Base-by-base conservation (phyloP, 2,329 filamentous ascomycete genomes). In the Colletotrichum tropicale region DNA sequence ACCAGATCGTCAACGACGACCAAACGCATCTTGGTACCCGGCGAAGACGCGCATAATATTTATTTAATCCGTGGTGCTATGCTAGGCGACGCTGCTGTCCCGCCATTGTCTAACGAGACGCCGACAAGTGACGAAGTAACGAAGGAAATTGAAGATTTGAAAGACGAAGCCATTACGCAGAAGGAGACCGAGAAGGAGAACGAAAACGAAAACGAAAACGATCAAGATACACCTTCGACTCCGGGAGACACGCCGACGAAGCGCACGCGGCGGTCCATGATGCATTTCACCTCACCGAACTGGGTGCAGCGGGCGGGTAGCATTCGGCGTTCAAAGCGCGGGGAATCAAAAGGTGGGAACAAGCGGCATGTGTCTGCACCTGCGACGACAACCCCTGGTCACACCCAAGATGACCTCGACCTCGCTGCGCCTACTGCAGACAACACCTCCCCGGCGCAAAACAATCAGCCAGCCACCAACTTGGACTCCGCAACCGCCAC, bases 281-380 rank as follows among this genome's bases (percentile, higher is more conserved):
- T 91, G 86, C 90, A 91, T 70, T 91, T 93, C 75, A 86, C 87
- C 75, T 90, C 91, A 3, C 87, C 91, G 18, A 89, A 85, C 66
- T 92, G 91, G 90, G 89, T 92, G 77, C 84, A 89, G 38, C 89
- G 85, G 81, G 86, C 88, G 10, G 88, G 90, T 70, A 93, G 91
- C 82, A 80, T 92, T 69, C 88, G 90, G 65, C 88, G 89, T 26
- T 84, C 87, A 34, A 93, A 91, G 82, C 87, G 89, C 75, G 86
- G 85, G 74, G 83, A 87, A 69, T 81, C 84, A 28, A 85, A 82
- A 78, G 83, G 80, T 78, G 85, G 84, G 79, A 85, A 84, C 77
- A 88, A 86, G 81, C 89, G 90, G 66, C 86, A 91, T 83, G 87
- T 88, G 71, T 91, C 91, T 79, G 90, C 89, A 60, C 89, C 90